A percentile compares a stretch with the other conserved stretches of the same genome.
Evolutionary conservation across 2,329 filamentous ascomycete genomes (phyloP).

Genomic region (Fusarium floridanum): DNA sequence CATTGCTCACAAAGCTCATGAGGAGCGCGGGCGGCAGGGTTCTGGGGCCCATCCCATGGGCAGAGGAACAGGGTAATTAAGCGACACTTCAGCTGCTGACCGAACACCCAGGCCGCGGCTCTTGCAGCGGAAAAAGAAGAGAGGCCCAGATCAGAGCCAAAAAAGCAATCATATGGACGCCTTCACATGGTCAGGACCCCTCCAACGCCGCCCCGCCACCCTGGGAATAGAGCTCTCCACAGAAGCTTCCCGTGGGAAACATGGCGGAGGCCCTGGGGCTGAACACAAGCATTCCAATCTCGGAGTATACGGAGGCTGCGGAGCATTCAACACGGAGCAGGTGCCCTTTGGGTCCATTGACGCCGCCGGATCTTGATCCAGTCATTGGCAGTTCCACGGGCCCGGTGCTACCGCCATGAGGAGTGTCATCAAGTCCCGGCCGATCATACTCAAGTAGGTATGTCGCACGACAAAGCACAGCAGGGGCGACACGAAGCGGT

Average conservation of each 20-base stretch:
- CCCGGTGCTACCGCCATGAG: slow-evolving; percentile 25
- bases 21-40: neutral
- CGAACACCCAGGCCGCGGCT: neutral
- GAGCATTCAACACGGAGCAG: slow-evolving; percentile 5
- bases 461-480: slow-evolving; percentile 1
- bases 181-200: slow-evolving; percentile 9
- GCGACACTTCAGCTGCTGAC: slow-evolving; percentile 2
- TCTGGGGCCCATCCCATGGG: neutral
- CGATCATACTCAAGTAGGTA: slow-evolving; percentile 26
- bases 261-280: slow-evolving; percentile 7
- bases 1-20: slow-evolving; percentile 3
- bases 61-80: neutral
- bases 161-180: slow-evolving; percentile 3
- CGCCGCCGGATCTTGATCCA: slow-evolving; percentile 34
- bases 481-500: slow-evolving; percentile 10
- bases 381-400: slow-evolving; percentile 20
- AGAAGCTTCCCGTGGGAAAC: slow-evolving; percentile 24
- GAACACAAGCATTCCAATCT: neutral
- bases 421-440: slow-evolving; percentile 28
- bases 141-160: neutral
- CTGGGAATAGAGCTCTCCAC: slow-evolving; percentile 14
- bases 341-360: slow-evolving; percentile 15
- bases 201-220: slow-evolving; percentile 12
- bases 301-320: slow-evolving; percentile 11
- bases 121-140: neutral